phyloP scores from a whole-genome alignment of 1,284 basidiomycete genomes.

The Rhodotorula sp. region DNA sequence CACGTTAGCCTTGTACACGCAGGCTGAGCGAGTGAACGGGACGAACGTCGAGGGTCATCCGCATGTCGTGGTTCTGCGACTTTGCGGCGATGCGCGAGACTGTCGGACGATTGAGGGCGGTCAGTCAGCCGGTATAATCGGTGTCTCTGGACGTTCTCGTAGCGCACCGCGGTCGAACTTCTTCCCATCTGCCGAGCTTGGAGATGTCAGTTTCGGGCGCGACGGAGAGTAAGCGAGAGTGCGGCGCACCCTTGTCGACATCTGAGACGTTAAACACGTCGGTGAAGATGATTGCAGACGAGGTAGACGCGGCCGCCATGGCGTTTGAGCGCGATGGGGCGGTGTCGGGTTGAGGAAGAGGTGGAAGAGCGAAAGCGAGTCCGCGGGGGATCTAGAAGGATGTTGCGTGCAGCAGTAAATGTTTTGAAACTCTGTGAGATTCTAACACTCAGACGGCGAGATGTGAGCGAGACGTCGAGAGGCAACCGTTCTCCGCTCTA shows the following conservation, averaged over 20 bases:
- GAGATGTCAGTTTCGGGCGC: not conserved
- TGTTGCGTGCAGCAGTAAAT: no score
- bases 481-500: no score
- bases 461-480: no score
- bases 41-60: conserved; percentile 69
- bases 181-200: conserved; percentile 64
- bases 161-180: conserved; percentile 84
- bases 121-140: not conserved
- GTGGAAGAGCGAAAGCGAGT: not conserved
- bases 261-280: conserved; percentile 81
- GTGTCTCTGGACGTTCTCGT: conserved; percentile 11
- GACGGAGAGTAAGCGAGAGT: not conserved
- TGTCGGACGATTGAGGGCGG: conserved; percentile 43
- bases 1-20: conserved; percentile 11
- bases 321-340: not conserved
- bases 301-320: conserved; percentile 22
- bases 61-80: conserved; percentile 84
- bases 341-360: not conserved
- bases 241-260: conserved; percentile 65
- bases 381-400: no score
- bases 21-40: not conserved
- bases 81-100: conserved; percentile 79
- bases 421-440: no score
- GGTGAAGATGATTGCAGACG: conserved; percentile 70
- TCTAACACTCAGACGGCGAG: no score